Evolutionary conservation across 2,329 filamentous ascomycete species (phyloP).

Genomic region (Diplodia scrobiculata): DNA sequence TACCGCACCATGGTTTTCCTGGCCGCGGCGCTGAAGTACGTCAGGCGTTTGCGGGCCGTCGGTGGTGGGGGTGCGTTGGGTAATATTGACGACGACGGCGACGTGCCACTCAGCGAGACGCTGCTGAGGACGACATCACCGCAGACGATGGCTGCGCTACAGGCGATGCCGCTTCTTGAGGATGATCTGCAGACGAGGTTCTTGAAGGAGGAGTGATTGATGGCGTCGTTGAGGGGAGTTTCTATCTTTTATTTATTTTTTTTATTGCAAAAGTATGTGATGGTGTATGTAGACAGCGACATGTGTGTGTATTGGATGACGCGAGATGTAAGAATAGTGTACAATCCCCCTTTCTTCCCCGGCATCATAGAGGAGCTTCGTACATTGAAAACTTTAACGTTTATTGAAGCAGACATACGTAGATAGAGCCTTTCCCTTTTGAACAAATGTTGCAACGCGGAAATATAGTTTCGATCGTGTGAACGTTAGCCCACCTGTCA

Average conservation of each 20-base stretch:
- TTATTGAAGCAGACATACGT: no score
- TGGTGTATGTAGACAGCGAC: background rate
- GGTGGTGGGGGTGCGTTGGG: constrained; percentile 34
- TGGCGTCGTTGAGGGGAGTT: background rate
- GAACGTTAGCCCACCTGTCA: no score
- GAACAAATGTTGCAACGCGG: no score
- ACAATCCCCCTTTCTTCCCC: background rate
- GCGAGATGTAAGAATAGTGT: constrained; percentile 15
- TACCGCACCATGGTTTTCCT: constrained; percentile 51
- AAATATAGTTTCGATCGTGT: no score
- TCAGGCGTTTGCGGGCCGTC: constrained; percentile 42
- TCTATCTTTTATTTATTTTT: background rate
- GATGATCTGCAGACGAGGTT: constrained; percentile 41
- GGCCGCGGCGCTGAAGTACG: constrained; percentile 42
- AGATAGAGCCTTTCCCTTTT: no score
- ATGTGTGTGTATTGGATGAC: background rate
- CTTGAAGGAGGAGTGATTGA: constrained; percentile 31
- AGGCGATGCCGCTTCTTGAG: constrained; percentile 47
- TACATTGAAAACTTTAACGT: no score
- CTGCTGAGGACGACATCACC: constrained; percentile 44
- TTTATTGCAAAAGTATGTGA: background rate
- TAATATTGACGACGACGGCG: constrained; percentile 31
- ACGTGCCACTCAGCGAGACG: constrained; percentile 33
- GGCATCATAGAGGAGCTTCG: background rate
- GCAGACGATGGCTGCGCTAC: constrained; percentile 47